Conservation (phyloP, 441 rosid genomes). For the Dalechampia spathulata region DNA sequence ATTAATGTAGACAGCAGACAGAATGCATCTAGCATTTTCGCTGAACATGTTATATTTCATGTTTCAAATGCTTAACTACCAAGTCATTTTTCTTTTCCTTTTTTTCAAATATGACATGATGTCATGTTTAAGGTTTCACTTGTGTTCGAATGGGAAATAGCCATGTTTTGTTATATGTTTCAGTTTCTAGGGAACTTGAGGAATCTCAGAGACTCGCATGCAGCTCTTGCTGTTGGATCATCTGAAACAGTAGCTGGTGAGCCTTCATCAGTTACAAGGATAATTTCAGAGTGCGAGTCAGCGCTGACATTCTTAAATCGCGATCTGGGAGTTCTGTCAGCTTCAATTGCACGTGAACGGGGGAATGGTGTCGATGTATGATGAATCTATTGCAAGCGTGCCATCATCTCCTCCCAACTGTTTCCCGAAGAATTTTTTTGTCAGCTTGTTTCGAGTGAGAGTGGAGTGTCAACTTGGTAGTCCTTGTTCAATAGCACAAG, state of each 20-base stretch:
- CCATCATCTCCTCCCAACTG: no score
- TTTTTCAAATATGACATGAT: no score
- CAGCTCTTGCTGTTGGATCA: slow-evolving; percentile 86
- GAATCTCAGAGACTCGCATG: slow-evolving; percentile 89
- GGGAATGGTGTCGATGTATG: slow-evolving; percentile 36
- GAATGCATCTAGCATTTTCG: not conserved
- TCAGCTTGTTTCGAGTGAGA: no score
- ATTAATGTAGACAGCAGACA: not conserved
- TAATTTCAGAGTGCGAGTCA: slow-evolving; percentile 88
- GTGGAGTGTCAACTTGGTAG: no score
- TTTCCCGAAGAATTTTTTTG: no score
- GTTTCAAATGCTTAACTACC: no score
- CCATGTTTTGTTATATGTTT: slow-evolving; percentile 13
- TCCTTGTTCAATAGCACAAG: no score
- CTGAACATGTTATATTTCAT: no score
- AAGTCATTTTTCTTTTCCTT: no score
- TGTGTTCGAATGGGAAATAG: not conserved
- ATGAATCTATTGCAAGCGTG: slow-evolving; percentile 9
- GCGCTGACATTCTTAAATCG: slow-evolving; percentile 79
- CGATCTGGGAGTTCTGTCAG: slow-evolving; percentile 82
- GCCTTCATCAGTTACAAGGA: slow-evolving; percentile 78
- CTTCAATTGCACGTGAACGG: slow-evolving; percentile 77
- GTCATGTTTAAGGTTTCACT: not conserved
- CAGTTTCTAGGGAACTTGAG: slow-evolving; percentile 95
- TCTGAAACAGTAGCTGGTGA: slow-evolving; percentile 77